Base-by-base conservation (phyloP, 2,329 filamentous ascomycete species). In the Pseudogymnoascus sp. region DNA sequence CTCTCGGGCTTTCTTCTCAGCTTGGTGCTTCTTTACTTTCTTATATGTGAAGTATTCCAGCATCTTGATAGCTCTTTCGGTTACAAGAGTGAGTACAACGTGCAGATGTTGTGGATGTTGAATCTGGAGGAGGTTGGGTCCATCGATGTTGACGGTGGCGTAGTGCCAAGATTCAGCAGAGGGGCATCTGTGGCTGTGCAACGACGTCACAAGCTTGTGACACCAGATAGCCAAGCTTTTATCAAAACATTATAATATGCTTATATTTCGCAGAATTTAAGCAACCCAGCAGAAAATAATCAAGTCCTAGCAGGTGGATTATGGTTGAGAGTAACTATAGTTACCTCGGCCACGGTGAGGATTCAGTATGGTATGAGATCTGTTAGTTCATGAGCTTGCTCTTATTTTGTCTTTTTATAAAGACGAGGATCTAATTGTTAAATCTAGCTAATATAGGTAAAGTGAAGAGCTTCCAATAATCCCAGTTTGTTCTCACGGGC, bases 11-110 rank as follows among this genome's bases (percentile, higher is more conserved):
- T 72, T 74, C 68, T 83, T 81, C 63, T 83, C 78, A 2, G 76
- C 79, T 68, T 77, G 79, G 71, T 81, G 75, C 73, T 86, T 84
- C 75, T 86, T 87, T 70, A 80, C 75, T 72, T 86, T 87, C 72
- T 83, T 86, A 76, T 81, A 82, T 37, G 78, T 75, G 67, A 87
- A 81, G 72, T 84, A 87, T 72, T 87, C 83, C 65, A 87, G 70
- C 85, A 88, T 88, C 59, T 66, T 71, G 58, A 19, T 21, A 33
- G 11, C 49, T 19, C 11, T 55, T 55, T 33, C 10, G 11, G 49
- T 21, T 55, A 35, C 11, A 21, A 4, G 10, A 19, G n/a, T 26
- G 23, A 26, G 3, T 35, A n/a, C 29, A 55, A 21, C 33, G 33
- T 55, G n/a, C 10, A 7, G 49, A 21, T 55, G 49, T 55, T 55